A percentile compares a stretch with the other conserved stretches of the same genome.
Conservation (phyloP, 1,284 basidiomycete genomes). For the Trametes sp. region DNA sequence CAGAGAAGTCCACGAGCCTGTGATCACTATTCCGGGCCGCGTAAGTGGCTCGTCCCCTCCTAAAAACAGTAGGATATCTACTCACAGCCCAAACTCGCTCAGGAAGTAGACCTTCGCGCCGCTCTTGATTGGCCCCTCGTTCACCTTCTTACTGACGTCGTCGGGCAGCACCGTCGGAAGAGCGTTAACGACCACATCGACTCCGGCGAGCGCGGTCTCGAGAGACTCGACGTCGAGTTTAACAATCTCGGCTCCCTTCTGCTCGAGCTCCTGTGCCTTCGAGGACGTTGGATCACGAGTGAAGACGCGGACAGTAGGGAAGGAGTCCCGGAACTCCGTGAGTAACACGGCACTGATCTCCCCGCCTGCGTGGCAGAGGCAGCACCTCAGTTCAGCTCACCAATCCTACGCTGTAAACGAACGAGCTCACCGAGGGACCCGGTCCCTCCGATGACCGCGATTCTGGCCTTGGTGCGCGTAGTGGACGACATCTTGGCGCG, state of each 20-base stretch:
- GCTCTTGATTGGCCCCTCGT: slow-evolving; percentile 30
- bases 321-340: slow-evolving; percentile 33
- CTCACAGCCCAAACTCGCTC: slow-evolving; percentile 36
- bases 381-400: background rate
- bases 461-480: background rate
- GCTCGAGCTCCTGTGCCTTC: slow-evolving; percentile 31
- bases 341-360: slow-evolving; percentile 25
- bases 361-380: slow-evolving; percentile 6
- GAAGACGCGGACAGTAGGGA: slow-evolving; percentile 35
- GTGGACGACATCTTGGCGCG: slow-evolving; percentile 15
- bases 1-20: slow-evolving; percentile 36
- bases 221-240: slow-evolving; percentile 21
- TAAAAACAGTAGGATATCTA: background rate
- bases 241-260: slow-evolving; percentile 35
- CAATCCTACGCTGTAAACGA: background rate
- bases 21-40: slow-evolving; percentile 31
- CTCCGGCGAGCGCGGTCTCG: slow-evolving; percentile 29
- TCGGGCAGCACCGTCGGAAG: slow-evolving; percentile 10
- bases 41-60: background rate
- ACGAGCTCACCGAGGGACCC: slow-evolving; percentile 35
- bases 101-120: slow-evolving; percentile 39
- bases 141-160: slow-evolving; percentile 31
- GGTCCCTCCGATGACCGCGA: slow-evolving; percentile 39
- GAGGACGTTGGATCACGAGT: slow-evolving; percentile 32
- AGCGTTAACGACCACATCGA: slow-evolving; percentile 37